Percentiles rank a stretch among this genome's conserved stretches.
phyloP scores from a whole-genome alignment of 2,329 filamentous ascomycete species.

The Phoma sp. region DNA sequence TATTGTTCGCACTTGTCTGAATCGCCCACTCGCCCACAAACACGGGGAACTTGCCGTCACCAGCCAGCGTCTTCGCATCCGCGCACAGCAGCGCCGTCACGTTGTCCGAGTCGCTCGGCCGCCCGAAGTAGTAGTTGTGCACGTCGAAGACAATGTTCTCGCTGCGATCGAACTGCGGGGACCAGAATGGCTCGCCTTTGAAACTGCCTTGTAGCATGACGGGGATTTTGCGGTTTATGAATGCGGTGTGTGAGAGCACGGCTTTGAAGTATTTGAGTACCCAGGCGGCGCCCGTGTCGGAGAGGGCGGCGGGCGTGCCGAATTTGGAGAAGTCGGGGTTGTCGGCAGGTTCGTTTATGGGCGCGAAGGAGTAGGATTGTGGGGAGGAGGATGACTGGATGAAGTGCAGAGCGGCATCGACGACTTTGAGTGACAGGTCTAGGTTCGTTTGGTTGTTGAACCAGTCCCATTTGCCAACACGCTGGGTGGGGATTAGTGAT shows the following conservation, averaged over 20 bases:
- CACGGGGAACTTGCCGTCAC: constrained; percentile 26
- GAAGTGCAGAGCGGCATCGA: constrained; percentile 44
- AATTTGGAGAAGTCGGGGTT: constrained; percentile 42
- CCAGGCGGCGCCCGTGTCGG: constrained; percentile 39
- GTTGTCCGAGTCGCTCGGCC: constrained; percentile 20
- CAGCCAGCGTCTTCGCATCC: constrained; percentile 22
- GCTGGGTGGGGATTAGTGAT: neutral
- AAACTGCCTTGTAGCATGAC: constrained; percentile 29
- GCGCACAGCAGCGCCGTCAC: constrained; percentile 22
- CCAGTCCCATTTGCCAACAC: constrained; percentile 42
- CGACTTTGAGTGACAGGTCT: constrained; percentile 41
- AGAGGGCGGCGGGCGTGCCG: constrained; percentile 40
- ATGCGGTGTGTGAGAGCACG: constrained; percentile 22
- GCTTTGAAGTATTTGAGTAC: constrained; percentile 43
- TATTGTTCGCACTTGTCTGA: constrained; percentile 45
- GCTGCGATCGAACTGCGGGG: constrained; percentile 8
- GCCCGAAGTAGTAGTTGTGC: constrained; percentile 37
- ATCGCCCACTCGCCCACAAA: constrained; percentile 49
- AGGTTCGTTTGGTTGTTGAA: constrained; percentile 48
- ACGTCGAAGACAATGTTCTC: constrained; percentile 33
- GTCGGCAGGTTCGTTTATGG: constrained; percentile 51
- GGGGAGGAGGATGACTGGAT: constrained; percentile 38
- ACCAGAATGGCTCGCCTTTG: constrained; percentile 30
- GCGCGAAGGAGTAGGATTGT: constrained; percentile 45
- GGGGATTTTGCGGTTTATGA: constrained; percentile 24